Base-by-base conservation (phyloP, 2,329 filamentous ascomycete species). In the Colletotrichum sp. region DNA sequence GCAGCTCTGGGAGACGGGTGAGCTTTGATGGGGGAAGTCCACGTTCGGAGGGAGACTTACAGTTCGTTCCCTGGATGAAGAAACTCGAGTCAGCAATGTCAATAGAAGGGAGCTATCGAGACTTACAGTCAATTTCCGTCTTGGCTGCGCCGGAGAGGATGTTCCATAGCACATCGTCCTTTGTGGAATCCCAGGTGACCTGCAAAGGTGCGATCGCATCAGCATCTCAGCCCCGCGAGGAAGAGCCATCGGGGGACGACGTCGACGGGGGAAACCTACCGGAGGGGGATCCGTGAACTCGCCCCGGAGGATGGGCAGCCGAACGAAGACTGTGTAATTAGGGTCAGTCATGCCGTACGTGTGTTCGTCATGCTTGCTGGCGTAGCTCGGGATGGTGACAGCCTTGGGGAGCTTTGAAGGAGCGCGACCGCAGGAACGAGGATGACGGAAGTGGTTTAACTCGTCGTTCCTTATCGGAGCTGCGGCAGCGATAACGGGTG, bases 141-240 rank as follows among this genome's bases (percentile, higher is more conserved):
- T 95, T 95, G 3, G 94, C 92, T 36, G 94, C 92, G 76, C 93
- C 93, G 0, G 96, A 98, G 7, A 98, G 90, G 67, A 98, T 92
- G 83, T 95, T 95, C 97, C 97, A 99, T 18, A 99, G 86, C 12
- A 92, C 92, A 75, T 95, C 94, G 81, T 98, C 97, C 84, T 98
- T 98, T 26, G 90, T 88, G 2, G 93, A 90, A 84, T 96, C 93
- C 97, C 97, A 99, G 83, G 95, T 92, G 71, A 97, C 93, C 95
- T 97, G 73, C 21, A 6, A 64, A 7, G 28, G 48, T 30, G 24
- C 12, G 26, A 18, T 64, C 21, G 67, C 68, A 79, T 80, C 76
- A 83, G 81, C 77, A 58, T 32, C 61, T 61, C 58, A 65, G 63
- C 16, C 56, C 32, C 62, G 62, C 55, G 69, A 38, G 6, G 26